These are phyloP conservation scores for Neocatenulostroma microsporum DNA, from an alignment of 2,329 filamentous ascomycete species.

Conservation along the genomic window DNA sequence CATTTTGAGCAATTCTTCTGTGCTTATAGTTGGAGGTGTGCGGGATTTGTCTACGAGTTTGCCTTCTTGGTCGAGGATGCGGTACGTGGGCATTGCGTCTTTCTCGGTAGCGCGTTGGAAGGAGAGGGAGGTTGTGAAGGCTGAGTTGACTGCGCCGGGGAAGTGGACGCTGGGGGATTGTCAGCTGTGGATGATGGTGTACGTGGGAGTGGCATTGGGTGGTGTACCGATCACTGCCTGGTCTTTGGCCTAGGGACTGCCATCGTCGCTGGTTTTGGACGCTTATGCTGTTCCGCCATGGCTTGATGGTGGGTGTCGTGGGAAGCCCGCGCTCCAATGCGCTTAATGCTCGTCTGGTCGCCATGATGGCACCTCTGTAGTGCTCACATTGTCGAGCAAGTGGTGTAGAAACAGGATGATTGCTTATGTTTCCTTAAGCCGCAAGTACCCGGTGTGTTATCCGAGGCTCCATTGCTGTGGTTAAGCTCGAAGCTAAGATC, in stretches of 20 bases:
- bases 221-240: conserved; percentile 52
- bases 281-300: conserved; percentile 61
- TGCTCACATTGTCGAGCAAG: conserved; percentile 1
- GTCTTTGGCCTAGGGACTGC: conserved; percentile 56
- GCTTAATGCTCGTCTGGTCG: conserved; percentile 5
- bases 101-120: conserved; percentile 69
- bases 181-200: conserved; percentile 53
- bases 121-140: conserved; percentile 71
- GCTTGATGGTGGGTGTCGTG: neutral
- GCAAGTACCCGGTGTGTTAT: no score
- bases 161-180: conserved; percentile 53
- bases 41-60: conserved; percentile 67
- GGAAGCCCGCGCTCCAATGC: neutral
- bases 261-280: conserved; percentile 35
- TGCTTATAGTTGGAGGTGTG: conserved; percentile 55
- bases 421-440: neutral
- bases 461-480: no score
- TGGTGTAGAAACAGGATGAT: neutral
- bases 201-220: conserved; percentile 69
- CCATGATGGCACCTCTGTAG: neutral
- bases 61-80: conserved; percentile 84
- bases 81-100: conserved; percentile 79
- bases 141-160: conserved; percentile 89
- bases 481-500: no score
- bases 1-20: conserved; percentile 52